Conservation (phyloP, 805 yeast species). For the Zygotorulaspora sp. region DNA sequence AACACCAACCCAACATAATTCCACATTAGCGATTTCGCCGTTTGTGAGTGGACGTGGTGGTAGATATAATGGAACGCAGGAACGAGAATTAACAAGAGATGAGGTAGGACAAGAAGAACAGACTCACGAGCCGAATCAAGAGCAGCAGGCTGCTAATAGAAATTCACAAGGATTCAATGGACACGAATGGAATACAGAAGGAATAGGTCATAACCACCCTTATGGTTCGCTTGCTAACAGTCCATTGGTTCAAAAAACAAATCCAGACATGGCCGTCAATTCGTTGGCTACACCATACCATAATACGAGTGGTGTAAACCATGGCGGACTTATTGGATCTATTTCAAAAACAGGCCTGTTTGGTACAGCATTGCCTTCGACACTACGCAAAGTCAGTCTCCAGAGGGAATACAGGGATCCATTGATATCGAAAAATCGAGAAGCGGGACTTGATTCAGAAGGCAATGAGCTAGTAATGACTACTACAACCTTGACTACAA, state of each 20-base stretch:
- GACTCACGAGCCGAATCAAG: not conserved
- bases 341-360: conserved; percentile 27
- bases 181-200: conserved; percentile 9
- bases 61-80: conserved; percentile 14
- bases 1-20: conserved; percentile 58
- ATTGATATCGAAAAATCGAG: conserved; percentile 4
- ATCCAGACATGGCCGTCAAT: conserved; percentile 20
- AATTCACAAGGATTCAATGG: not conserved
- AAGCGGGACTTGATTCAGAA: conserved; percentile 4
- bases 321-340: conserved; percentile 23
- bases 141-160: conserved; percentile 3
- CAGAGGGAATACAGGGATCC: conserved; percentile 23
- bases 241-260: conserved; percentile 25
- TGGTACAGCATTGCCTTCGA: conserved; percentile 31
- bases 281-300: conserved; percentile 43
- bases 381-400: conserved; percentile 29
- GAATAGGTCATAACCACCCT: conserved; percentile 5
- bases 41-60: conserved; percentile 41
- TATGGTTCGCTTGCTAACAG: conserved; percentile 21
- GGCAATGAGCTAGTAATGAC: conserved; percentile 10
- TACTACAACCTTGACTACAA: conserved; percentile 20
- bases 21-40: conserved; percentile 72
- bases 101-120: conserved; percentile 1
- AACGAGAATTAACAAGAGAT: conserved; percentile 2
- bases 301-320: conserved; percentile 32